These are phyloP conservation scores for Lipomyces yamadae DNA, from an alignment of 805 yeast genomes.

Conservation along the genomic window DNA sequence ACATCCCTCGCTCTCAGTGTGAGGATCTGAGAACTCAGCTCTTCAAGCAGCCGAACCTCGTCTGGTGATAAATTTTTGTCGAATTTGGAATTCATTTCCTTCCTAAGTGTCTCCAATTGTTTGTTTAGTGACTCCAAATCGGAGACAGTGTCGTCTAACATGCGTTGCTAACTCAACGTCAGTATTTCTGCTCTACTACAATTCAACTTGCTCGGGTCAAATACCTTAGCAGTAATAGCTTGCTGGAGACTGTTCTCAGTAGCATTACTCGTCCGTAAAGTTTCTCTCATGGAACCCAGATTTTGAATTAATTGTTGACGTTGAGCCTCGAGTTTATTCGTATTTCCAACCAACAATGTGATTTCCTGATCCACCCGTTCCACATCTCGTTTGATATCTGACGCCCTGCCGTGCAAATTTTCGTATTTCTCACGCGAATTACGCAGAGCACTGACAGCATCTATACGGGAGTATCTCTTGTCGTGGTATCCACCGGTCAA, in stretches of 20 bases:
- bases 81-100: conserved; percentile 62
- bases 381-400: conserved; percentile 49
- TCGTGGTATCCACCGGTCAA: conserved; percentile 88
- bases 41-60: conserved; percentile 54
- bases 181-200: not conserved
- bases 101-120: conserved; percentile 52
- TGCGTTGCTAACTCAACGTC: conserved; percentile 43
- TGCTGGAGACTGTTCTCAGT: conserved; percentile 26
- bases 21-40: conserved; percentile 42
- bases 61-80: conserved; percentile 55
- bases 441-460: conserved; percentile 63
- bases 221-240: conserved; percentile 21
- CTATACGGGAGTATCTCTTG: conserved; percentile 68
- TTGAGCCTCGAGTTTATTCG: conserved; percentile 45
- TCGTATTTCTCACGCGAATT: conserved; percentile 57
- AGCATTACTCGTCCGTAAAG: conserved; percentile 39
- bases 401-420: conserved; percentile 50
- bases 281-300: conserved; percentile 53
- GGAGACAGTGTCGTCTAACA: conserved; percentile 52
- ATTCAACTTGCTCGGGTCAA: conserved; percentile 20
- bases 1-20: conserved; percentile 45
- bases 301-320: conserved; percentile 53
- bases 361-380: conserved; percentile 57
- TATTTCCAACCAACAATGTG: conserved; percentile 54
- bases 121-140: conserved; percentile 47